A percentile compares a stretch with the other conserved stretches of the same genome.
These are phyloP conservation scores for Trichocomaceae sp. DNA, from an alignment of 2,329 filamentous ascomycete genomes.

Conservation along the genomic window DNA sequence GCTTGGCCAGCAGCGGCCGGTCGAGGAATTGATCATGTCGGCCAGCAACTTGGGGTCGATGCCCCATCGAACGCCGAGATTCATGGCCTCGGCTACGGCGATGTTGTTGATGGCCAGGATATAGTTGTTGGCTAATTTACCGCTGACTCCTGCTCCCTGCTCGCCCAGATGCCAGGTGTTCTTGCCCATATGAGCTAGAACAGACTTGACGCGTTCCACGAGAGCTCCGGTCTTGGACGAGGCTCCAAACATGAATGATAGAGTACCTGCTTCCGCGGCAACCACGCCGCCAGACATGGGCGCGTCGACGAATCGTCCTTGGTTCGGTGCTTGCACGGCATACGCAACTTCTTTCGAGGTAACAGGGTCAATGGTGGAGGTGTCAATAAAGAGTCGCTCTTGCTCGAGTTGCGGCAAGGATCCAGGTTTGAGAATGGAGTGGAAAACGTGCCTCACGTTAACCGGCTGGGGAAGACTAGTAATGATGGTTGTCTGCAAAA, in stretches of 20 bases:
- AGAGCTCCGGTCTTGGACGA: slow-evolving; percentile 46
- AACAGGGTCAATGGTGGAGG: slow-evolving; percentile 88
- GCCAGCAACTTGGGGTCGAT: slow-evolving; percentile 63
- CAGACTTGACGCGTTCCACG: slow-evolving; percentile 58
- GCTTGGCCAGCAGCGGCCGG: slow-evolving; percentile 91
- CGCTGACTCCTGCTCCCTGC: slow-evolving; percentile 79
- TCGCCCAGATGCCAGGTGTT: slow-evolving; percentile 78
- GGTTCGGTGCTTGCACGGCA: slow-evolving; percentile 57
- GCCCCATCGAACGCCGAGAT: slow-evolving; percentile 57
- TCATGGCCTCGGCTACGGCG: slow-evolving; percentile 61
- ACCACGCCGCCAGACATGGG: slow-evolving; percentile 97
- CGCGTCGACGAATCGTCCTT: slow-evolving; percentile 81
- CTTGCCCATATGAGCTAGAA: slow-evolving; percentile 76
- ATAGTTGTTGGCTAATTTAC: slow-evolving; percentile 97
- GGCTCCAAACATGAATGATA: slow-evolving; percentile 94
- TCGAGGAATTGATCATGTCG: slow-evolving; percentile 85
- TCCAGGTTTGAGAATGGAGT: slow-evolving; percentile 61
- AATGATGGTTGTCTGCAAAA: slow-evolving; percentile 48
- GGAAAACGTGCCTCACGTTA: slow-evolving; percentile 79
- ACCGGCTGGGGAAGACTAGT: slow-evolving; percentile 84
- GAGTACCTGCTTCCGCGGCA: slow-evolving; percentile 74
- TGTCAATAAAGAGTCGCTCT: slow-evolving; percentile 82
- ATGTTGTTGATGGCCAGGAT: slow-evolving; percentile 90
- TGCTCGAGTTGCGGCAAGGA: slow-evolving; percentile 46
- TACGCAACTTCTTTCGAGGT: slow-evolving; percentile 73